Evolutionary conservation across 495 filamentous ascomycete species (phyloP).

Genomic region (Diplogelasinospora grovesii): DNA sequence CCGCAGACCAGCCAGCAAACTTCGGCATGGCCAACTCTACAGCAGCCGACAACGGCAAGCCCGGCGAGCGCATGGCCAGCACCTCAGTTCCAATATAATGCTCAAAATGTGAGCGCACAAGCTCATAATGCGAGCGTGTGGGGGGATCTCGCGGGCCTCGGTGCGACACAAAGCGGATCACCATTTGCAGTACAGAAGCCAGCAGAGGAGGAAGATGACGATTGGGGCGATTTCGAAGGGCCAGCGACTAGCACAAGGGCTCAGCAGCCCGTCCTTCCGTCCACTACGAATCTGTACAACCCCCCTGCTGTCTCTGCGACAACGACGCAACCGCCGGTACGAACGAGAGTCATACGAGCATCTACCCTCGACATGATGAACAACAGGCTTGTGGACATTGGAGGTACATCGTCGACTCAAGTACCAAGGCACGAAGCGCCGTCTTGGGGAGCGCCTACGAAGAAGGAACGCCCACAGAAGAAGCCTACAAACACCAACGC

Average conservation of each 20-base stretch:
- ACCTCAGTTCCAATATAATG: conserved; percentile 6
- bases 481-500: conserved; percentile 23
- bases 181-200: background rate
- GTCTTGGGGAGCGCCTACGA: conserved; percentile 12
- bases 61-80: conserved; percentile 12
- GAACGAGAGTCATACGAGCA: conserved; percentile 30
- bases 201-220: conserved; percentile 51
- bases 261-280: too few species aligned
- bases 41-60: conserved; percentile 9
- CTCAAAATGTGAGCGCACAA: too few species aligned
- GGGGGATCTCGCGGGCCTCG: conserved; percentile 16
- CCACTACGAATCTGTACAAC: conserved; percentile 5
- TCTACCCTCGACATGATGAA: conserved; percentile 39
- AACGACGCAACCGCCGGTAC: conserved; percentile 10
- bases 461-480: conserved; percentile 6
- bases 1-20: conserved; percentile 15
- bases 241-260: too few species aligned
- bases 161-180: conserved; percentile 5
- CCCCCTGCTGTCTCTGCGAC: conserved; percentile 1
- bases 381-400: conserved; percentile 36
- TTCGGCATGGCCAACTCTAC: conserved; percentile 13
- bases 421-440: conserved; percentile 13
- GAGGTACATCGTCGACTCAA: conserved; percentile 6
- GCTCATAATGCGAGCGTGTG: conserved; percentile 7
- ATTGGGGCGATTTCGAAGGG: conserved; percentile 74